Conservation (phyloP, 805 yeast species). For the Pichia nakasei region DNA sequence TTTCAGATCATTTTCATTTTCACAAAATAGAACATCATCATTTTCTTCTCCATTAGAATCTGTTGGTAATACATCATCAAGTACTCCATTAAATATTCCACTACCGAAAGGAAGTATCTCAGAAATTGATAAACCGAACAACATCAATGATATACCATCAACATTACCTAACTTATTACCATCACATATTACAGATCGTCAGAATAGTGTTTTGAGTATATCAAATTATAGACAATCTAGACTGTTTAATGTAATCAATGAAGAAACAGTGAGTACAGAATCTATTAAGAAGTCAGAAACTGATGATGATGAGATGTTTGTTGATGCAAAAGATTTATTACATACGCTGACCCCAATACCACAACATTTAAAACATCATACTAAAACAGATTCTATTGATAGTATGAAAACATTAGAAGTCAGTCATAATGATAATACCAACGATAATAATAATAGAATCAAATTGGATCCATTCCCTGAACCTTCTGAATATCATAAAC, state of each 20-base stretch:
- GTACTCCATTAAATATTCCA: not conserved
- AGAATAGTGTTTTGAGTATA: slow-evolving; percentile 1
- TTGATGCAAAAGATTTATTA: slow-evolving; percentile 19
- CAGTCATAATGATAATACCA: too few species aligned
- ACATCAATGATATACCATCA: not conserved
- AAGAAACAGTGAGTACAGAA: not conserved
- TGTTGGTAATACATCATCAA: not conserved
- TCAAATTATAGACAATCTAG: not conserved
- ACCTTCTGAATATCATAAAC: not conserved
- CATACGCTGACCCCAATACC: slow-evolving; percentile 10
- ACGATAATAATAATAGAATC: not conserved
- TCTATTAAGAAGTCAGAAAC: slow-evolving; percentile 7
- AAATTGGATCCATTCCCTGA: slow-evolving; percentile 5
- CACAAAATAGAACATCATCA: slow-evolving; percentile 19
- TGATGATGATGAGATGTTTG: slow-evolving; percentile 14
- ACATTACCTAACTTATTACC: not conserved
- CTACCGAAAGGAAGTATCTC: too few species aligned
- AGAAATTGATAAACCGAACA: not conserved
- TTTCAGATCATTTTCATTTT: slow-evolving; percentile 28
- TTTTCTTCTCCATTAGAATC: slow-evolving; percentile 6
- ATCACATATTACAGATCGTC: not conserved
- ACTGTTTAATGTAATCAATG: slow-evolving; percentile 3
- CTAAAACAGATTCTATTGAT: not conserved
- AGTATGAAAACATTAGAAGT: slow-evolving; percentile 1
- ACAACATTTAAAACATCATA: not conserved